Percentiles rank a stretch among this genome's conserved stretches.
phyloP scores from a whole-genome alignment of 768 basidiomycete species.

The Hericium rajendrae region DNA sequence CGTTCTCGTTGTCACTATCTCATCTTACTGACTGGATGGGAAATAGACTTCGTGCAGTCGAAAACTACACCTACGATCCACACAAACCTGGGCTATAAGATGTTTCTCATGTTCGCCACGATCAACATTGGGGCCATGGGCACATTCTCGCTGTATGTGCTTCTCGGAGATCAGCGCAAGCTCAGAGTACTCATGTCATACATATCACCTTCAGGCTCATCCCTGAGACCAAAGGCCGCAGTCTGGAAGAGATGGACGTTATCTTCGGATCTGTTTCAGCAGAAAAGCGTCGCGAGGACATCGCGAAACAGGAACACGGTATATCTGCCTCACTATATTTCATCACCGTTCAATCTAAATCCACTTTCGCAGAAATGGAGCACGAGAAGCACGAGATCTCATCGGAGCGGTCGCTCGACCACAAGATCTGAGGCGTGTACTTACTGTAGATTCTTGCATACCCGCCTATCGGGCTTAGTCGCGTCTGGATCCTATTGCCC shows the following conservation, averaged over 20 bases:
- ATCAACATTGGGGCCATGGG: conserved; percentile 68
- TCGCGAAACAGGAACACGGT: conserved; percentile 32
- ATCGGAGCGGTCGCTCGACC: not conserved
- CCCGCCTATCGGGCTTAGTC: too few species aligned
- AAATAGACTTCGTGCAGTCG: conserved; percentile 57
- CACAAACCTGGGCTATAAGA: conserved; percentile 55
- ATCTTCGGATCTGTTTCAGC: conserved; percentile 48
- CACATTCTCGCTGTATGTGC: conserved; percentile 49
- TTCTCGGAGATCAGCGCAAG: not conserved
- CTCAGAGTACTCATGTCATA: not conserved
- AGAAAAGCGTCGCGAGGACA: conserved; percentile 44
- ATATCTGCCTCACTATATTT: not conserved
- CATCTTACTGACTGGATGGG: not conserved
- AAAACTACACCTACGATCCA: conserved; percentile 62
- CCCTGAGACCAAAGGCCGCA: conserved; percentile 33
- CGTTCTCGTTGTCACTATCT: not conserved
- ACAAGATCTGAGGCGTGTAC: not conserved
- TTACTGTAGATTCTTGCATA: too few species aligned
- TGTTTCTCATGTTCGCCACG: conserved; percentile 70
- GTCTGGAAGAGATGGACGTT: conserved; percentile 46
- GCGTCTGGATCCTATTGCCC: too few species aligned
- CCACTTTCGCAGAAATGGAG: not conserved
- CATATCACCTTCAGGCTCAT: conserved; percentile 20
- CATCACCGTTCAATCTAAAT: not conserved
- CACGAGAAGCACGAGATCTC: not conserved